Evolutionary conservation across 805 yeast genomes (phyloP).

Genomic region (Kluyveromyces starmeri): DNA sequence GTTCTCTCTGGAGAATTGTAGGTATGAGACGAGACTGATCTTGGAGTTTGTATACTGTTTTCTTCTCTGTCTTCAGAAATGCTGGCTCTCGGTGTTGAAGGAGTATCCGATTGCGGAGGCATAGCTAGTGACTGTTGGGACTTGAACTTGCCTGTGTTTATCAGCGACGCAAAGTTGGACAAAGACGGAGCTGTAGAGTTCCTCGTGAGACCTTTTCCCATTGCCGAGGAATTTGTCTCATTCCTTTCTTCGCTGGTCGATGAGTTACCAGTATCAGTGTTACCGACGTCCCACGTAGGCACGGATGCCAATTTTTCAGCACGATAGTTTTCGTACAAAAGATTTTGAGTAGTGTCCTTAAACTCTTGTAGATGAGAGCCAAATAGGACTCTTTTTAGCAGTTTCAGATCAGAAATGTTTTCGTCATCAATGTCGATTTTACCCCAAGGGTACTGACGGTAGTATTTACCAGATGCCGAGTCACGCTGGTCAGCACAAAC

Average conservation of each 20-base stretch:
- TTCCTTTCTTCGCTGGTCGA: conserved; percentile 2
- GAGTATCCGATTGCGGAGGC: conserved; percentile 15
- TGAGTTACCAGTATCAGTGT: conserved; percentile 10
- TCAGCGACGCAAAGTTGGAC: conserved; percentile 29
- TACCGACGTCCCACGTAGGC: conserved; percentile 26
- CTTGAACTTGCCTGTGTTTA: conserved; percentile 28
- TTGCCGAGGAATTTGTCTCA: conserved; percentile 1
- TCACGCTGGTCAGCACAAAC: conserved; percentile 54
- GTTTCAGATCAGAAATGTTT: conserved; percentile 42
- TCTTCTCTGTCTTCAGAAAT: conserved; percentile 13
- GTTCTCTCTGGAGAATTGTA: conserved; percentile 38
- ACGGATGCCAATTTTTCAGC: conserved; percentile 64
- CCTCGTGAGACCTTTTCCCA: conserved; percentile 11
- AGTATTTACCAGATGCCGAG: conserved; percentile 46
- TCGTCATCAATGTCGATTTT: conserved; percentile 42
- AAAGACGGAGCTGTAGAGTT: conserved; percentile 30
- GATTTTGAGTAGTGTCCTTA: conserved; percentile 70
- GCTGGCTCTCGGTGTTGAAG: conserved; percentile 18
- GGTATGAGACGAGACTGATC: conserved; percentile 14
- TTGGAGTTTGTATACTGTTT: conserved; percentile 25
- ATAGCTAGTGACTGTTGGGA: conserved; percentile 23
- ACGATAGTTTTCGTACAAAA: conserved; percentile 70
- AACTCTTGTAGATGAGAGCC: conserved; percentile 80
- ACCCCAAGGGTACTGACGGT: conserved; percentile 76
- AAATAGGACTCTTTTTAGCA: conserved; percentile 59